Evolutionary conservation across 176 grass and related monocot genomes (phyloP), one percentile per base, ranked within the genome.

Genomic region (Musa schizocarpa): DNA sequence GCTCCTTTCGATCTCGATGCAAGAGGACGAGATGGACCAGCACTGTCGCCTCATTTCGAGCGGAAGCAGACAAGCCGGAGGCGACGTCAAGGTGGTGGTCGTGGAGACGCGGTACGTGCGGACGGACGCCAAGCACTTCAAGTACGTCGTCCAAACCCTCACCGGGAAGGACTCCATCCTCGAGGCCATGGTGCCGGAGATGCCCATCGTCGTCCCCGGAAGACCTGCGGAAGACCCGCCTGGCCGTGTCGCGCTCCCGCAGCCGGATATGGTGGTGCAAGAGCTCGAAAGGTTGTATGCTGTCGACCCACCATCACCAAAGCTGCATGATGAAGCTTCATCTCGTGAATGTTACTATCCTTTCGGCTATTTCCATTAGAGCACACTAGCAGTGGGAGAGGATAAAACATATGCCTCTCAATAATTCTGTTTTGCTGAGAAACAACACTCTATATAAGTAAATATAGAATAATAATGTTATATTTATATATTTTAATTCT

Each of bases 81-180:
- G 8, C 57, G 4, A 1, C 25, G 69, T 48, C 29, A 77, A 65
- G 57, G 75, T 77, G 61, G 61, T 65, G 58, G n/a, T 77, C 13
- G n/a, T 77, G 10, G 75, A 77, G 75, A 77, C 75, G 16, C 57
- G 58, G 6, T 26, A 63, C 75, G 75, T 77, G 1, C 48, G 59
- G 6, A 77, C 75, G 17, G 75, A 77, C 59, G 20, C 61, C 5
- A 10, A 25, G 20, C 43, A 66, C 75, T 77, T 77, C 75, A 77
- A 77, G 61, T 23, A 43, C 14, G 75, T 77, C 13, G 75, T 77
- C 13, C 61, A 77, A 14, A 77, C 19, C n/a, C 61, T 77, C 61
- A 77, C 75, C 48, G 75, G 75, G 21, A 77, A 77, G 72, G 23
- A 74, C 53, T 54, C 53, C 21, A 74, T 20, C 53, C 13, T 56